Evolutionary conservation across 2,329 filamentous ascomycete species (phyloP).

Genomic region (Sarocladiaceae sp.): DNA sequence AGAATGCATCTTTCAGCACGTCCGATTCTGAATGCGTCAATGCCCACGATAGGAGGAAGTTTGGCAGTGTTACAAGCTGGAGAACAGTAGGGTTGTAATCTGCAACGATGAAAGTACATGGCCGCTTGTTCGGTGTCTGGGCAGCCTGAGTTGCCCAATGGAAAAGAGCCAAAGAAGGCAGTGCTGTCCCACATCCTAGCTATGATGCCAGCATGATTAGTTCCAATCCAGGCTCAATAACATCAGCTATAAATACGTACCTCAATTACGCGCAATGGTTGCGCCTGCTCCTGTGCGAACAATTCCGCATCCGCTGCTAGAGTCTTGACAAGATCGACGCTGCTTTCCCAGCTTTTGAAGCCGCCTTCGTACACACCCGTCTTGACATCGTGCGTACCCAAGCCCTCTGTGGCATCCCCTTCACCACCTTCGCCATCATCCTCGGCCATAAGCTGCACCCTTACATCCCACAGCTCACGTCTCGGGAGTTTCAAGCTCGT

Average conservation of each 20-base stretch:
- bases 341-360: conserved; percentile 89
- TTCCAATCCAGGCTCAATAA: background rate
- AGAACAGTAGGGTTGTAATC: conserved; percentile 80
- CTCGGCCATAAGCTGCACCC: conserved; percentile 76
- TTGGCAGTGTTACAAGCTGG: conserved; percentile 74
- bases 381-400: conserved; percentile 70
- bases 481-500: conserved; percentile 56
- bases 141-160: conserved; percentile 46
- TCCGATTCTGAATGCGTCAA: conserved; percentile 35
- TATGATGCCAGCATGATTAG: conserved; percentile 23
- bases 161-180: conserved; percentile 69
- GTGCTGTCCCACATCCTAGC: conserved; percentile 75
- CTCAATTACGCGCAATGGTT: conserved; percentile 47
- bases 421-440: conserved; percentile 47
- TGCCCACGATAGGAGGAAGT: conserved; percentile 69
- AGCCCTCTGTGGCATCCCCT: conserved; percentile 36
- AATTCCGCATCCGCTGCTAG: conserved; percentile 38
- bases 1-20: conserved; percentile 41
- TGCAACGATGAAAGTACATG: conserved; percentile 58
- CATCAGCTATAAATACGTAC: conserved; percentile 31
- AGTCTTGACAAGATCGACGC: conserved; percentile 73
- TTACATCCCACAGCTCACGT: conserved; percentile 76
- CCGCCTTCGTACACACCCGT: conserved; percentile 82
- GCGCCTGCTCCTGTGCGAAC: conserved; percentile 22
- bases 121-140: conserved; percentile 11